These are phyloP conservation scores for Xenosphaeropsis pyriputrescens DNA, from an alignment of 2,329 filamentous ascomycete genomes.

Conservation along the genomic window DNA sequence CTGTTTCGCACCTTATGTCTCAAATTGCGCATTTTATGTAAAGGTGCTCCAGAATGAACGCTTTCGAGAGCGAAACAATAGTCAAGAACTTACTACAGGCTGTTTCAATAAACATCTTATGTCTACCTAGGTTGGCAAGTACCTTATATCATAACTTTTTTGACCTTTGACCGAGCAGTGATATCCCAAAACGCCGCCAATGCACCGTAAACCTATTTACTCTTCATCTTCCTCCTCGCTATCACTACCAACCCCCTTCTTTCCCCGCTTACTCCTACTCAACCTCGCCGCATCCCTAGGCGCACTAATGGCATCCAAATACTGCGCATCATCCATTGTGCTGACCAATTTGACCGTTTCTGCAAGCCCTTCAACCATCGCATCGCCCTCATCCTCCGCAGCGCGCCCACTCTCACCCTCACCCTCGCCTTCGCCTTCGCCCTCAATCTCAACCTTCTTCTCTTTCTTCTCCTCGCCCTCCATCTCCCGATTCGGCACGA, in stretches of 20 bases:
- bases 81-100: no score
- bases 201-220: neutral
- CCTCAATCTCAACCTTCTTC: conserved; percentile 6
- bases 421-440: conserved; percentile 5
- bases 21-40: no score
- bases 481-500: conserved; percentile 1
- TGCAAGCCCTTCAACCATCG: conserved; percentile 6
- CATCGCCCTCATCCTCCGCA: conserved; percentile 1
- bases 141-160: no score
- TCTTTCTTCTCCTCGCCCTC: conserved; percentile 4
- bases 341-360: conserved; percentile 26
- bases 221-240: neutral
- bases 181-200: no score
- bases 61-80: no score
- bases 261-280: conserved; percentile 12
- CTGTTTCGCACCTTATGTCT: no score
- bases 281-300: conserved; percentile 19
- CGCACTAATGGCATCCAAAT: conserved; percentile 47
- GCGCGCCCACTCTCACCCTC: no score
- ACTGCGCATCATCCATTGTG: conserved; percentile 39
- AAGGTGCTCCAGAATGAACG: no score
- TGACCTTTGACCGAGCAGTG: no score
- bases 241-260: conserved; percentile 3
- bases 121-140: no score
- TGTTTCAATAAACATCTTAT: no score